Conservation (phyloP, 129 eudicot species). For the Tanacetum coccineum region DNA sequence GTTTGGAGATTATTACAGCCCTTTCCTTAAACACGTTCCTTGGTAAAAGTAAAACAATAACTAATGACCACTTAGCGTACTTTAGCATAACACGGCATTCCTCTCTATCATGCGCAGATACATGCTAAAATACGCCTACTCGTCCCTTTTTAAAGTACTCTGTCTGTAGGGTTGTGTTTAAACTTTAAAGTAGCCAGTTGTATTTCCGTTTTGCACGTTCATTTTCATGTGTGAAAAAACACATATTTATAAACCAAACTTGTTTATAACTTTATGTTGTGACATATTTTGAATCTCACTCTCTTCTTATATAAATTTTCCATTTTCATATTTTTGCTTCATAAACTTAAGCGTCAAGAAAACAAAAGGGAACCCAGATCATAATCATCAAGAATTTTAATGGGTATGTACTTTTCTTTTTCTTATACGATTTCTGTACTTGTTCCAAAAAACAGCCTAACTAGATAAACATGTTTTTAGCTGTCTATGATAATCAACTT, state of each 20-base stretch:
- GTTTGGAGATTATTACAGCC: slow-evolving; percentile 24
- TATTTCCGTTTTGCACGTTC: slow-evolving; percentile 40
- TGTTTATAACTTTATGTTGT: too few species aligned
- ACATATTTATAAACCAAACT: background rate
- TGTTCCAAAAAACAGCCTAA: too few species aligned
- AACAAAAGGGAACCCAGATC: slow-evolving; percentile 42
- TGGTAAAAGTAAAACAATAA: slow-evolving; percentile 15
- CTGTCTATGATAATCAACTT: background rate
- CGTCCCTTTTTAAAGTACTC: slow-evolving; percentile 25
- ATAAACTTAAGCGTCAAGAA: slow-evolving; percentile 28
- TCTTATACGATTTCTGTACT: background rate
- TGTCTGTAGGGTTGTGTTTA: slow-evolving; percentile 5
- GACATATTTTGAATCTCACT: too few species aligned
- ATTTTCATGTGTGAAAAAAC: slow-evolving; percentile 20
- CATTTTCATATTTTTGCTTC: slow-evolving; percentile 9
- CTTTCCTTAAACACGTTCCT: slow-evolving; percentile 27
- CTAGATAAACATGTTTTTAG: too few species aligned
- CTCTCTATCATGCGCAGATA: slow-evolving; percentile 15
- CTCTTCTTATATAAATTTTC: background rate
- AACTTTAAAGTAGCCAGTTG: slow-evolving; percentile 28
- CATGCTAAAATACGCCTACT: slow-evolving; percentile 40
- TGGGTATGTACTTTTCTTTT: slow-evolving; percentile 56
- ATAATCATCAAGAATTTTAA: slow-evolving; percentile 29
- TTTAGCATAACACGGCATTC: slow-evolving; percentile 22
- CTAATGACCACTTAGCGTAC: slow-evolving; percentile 28